Conservation (phyloP, 495 filamentous ascomycete genomes). For the Penicillium malachiteum region DNA sequence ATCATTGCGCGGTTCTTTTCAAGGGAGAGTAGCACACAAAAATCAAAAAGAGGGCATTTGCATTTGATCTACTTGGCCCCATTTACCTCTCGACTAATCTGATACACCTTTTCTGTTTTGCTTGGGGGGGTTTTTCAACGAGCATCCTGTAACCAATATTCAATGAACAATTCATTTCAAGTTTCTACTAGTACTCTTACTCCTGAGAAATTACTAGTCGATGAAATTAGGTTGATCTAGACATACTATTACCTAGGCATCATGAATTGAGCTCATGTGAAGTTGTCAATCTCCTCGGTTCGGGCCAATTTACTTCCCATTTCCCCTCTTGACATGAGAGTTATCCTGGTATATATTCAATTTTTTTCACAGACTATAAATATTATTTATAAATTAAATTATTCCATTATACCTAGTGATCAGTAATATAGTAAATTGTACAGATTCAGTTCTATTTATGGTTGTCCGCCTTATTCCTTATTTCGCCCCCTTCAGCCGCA, state of each 20-base stretch:
- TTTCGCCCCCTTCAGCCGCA: constrained; percentile 26
- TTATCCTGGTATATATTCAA: too few species aligned
- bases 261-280: constrained; percentile 9
- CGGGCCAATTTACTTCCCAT: constrained; percentile 16
- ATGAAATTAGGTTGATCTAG: not conserved
- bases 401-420: not conserved
- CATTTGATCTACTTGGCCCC: constrained; percentile 13
- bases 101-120: constrained; percentile 27
- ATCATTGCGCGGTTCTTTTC: not conserved
- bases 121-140: constrained; percentile 6
- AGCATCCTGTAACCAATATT: constrained; percentile 23
- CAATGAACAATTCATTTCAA: constrained; percentile 10
- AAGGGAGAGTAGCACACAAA: constrained; percentile 12
- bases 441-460: not conserved
- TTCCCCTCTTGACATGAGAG: constrained; percentile 2
- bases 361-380: too few species aligned
- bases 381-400: not conserved
- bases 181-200: not conserved
- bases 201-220: not conserved
- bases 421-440: too few species aligned
- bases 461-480: constrained; percentile 4
- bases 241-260: not conserved
- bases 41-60: constrained; percentile 17
- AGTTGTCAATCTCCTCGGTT: constrained; percentile 15
- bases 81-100: constrained; percentile 20